Percentiles rank a stretch among this genome's conserved stretches.
Evolutionary conservation across 2,329 filamentous ascomycete genomes (phyloP).

Genomic region (Fusarium papillatum): DNA sequence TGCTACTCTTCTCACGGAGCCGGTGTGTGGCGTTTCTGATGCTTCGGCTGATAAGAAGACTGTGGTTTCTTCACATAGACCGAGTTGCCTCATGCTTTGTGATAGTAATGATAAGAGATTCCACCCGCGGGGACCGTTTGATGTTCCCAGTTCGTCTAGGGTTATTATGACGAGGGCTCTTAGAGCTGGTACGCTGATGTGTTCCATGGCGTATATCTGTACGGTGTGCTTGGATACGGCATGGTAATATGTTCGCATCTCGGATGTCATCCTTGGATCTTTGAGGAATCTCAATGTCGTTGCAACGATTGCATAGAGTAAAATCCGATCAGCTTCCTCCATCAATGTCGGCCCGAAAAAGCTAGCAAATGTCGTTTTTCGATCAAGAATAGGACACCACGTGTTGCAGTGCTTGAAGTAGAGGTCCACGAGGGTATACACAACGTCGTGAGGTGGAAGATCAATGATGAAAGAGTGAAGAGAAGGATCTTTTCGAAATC

Average conservation of each 20-base stretch:
- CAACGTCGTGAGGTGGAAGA: slow-evolving; percentile 70
- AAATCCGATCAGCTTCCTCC: slow-evolving; percentile 54
- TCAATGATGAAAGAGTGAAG: slow-evolving; percentile 57
- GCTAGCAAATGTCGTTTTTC: slow-evolving; percentile 55
- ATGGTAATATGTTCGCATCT: slow-evolving; percentile 55
- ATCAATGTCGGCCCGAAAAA: slow-evolving; percentile 57
- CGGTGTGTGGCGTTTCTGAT: slow-evolving; percentile 49
- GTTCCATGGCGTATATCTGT: slow-evolving; percentile 57
- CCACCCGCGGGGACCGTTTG: slow-evolving; percentile 58
- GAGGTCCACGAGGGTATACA: slow-evolving; percentile 71
- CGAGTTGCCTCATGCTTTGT: slow-evolving; percentile 55
- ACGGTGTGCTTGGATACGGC: slow-evolving; percentile 54
- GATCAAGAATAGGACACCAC: slow-evolving; percentile 64
- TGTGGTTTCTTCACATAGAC: slow-evolving; percentile 55
- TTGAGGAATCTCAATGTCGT: slow-evolving; percentile 58
- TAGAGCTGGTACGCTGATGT: slow-evolving; percentile 54
- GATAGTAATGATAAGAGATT: slow-evolving; percentile 55
- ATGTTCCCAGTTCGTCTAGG: slow-evolving; percentile 57
- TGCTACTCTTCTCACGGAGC: slow-evolving; percentile 51
- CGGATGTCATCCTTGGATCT: slow-evolving; percentile 52
- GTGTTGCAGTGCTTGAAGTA: slow-evolving; percentile 76
- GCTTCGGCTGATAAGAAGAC: slow-evolving; percentile 51
- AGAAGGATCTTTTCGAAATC: slow-evolving; percentile 41
- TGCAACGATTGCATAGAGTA: slow-evolving; percentile 59
- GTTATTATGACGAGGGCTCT: slow-evolving; percentile 57